Base-by-base conservation (phyloP, 805 yeast species). In the Teunomyces funiuensis region DNA sequence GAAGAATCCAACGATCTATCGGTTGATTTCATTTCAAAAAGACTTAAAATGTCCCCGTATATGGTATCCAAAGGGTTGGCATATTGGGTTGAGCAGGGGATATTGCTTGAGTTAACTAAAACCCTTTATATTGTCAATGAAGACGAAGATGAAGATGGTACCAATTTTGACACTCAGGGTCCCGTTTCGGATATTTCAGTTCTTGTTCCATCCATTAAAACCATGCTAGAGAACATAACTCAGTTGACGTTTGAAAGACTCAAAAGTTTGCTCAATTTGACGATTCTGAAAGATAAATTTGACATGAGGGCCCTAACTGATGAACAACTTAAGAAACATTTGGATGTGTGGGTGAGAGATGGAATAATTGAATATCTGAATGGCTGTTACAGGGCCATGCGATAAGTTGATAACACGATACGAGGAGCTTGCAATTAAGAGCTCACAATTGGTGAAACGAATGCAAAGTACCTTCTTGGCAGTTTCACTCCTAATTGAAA, bases 61-160 rank as follows among this genome's bases (percentile, higher is more conserved):
- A 37, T 62, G 11, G 79, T 76, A 0, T 37, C 52, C 4, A 46
- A 63, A 54, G 55, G 63, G 41, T 38, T 75, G 57, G 56, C 60
- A 43, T 87, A 74, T 53, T 90, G 97, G 97, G 74, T 77, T 2
- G 66, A 73, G 15, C 60, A 74, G 36, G 79, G 76, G 0, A 78
- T 88, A 0, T 50, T 90, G 4, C 45, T 59, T 2, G 73, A 73
- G 33, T 57, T 65, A 3, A 48, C 57, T 3, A 57, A 53, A 31
- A 52, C 54, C 10, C 37, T 51, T 14, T 79, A 64, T 54, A 60
- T 54, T 7, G 70, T 72, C 3, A 60, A 71, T 25, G 83, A 77
- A 45, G 63, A 56, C 10, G 43, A 44, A 18, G 47, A 31, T 22
- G 42, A 36, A 5, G 44, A 22, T 18, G 33, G 25, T 7, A 17